These are phyloP conservation scores for Ogataea populi-albae DNA, from an alignment of 805 yeast species.

Conservation along the genomic window DNA sequence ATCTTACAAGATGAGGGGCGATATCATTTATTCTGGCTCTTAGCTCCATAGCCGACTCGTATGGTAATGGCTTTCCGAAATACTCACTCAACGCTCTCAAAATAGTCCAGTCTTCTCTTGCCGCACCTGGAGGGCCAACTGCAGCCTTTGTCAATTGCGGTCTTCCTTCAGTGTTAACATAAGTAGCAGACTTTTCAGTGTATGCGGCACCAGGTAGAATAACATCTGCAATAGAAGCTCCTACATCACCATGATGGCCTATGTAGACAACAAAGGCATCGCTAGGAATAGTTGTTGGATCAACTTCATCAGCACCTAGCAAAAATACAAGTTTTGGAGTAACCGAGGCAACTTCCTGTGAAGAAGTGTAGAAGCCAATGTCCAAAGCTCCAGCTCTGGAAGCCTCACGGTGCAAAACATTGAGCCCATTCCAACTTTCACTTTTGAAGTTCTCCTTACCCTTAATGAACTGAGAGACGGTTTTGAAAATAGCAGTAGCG, in stretches of 20 bases:
- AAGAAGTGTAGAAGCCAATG: constrained; percentile 64
- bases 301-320: constrained; percentile 80
- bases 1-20: constrained; percentile 77
- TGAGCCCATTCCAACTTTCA: constrained; percentile 78
- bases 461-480: constrained; percentile 58
- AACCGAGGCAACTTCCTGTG: constrained; percentile 43
- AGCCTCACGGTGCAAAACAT: constrained; percentile 79
- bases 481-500: constrained; percentile 55
- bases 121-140: constrained; percentile 81
- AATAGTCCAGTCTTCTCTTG: constrained; percentile 91
- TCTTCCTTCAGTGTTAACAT: constrained; percentile 88
- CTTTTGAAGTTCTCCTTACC: constrained; percentile 58
- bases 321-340: constrained; percentile 74
- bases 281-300: constrained; percentile 65
- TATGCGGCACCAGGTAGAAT: constrained; percentile 84
- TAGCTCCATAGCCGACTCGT: constrained; percentile 66
- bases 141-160: constrained; percentile 85
- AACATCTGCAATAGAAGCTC: constrained; percentile 86
- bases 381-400: constrained; percentile 86
- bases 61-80: constrained; percentile 66
- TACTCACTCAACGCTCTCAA: constrained; percentile 80
- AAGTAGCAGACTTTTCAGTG: constrained; percentile 83
- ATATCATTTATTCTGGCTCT: constrained; percentile 69
- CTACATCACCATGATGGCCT: constrained; percentile 90
- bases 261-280: constrained; percentile 87